Evolutionary conservation across 2,329 filamentous ascomycete species (phyloP).

Genomic region (Camillea tinctor): DNA sequence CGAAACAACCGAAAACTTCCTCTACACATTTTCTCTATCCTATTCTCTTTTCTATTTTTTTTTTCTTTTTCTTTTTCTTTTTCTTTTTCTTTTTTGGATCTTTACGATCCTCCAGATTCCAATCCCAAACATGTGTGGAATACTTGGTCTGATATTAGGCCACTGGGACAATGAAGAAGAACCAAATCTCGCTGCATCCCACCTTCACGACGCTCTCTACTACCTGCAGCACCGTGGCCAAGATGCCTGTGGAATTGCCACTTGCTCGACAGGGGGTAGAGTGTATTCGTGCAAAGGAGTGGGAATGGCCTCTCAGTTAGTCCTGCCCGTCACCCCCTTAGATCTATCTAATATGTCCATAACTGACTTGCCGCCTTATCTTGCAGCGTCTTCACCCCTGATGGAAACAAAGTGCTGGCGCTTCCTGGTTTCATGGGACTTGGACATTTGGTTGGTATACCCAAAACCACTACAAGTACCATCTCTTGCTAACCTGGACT

Average conservation of each 20-base stretch:
- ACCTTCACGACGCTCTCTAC: constrained; percentile 58
- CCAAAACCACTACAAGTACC: background rate
- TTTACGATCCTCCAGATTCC: background rate
- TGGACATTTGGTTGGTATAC: constrained; percentile 2
- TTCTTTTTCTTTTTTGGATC: too few species aligned
- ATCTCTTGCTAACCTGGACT: background rate
- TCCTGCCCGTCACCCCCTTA: too few species aligned
- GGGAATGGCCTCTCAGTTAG: constrained; percentile 73
- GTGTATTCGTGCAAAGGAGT: constrained; percentile 79
- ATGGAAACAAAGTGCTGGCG: too few species aligned
- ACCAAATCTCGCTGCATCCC: constrained; percentile 42
- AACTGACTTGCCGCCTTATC: background rate
- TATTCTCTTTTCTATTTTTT: too few species aligned
- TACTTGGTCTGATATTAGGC: constrained; percentile 54
- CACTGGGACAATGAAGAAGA: constrained; percentile 29
- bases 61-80: too few species aligned
- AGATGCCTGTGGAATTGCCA: constrained; percentile 64
- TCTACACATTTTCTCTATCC: too few species aligned
- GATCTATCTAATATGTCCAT: constrained; percentile 60
- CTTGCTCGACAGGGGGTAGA: constrained; percentile 66
- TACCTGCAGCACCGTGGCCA: constrained; percentile 41
- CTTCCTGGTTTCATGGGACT: constrained; percentile 30
- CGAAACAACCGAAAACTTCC: too few species aligned
- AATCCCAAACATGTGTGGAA: constrained; percentile 46
- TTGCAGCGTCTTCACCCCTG: too few species aligned